Evolutionary conservation across 2,329 filamentous ascomycete species (phyloP), one percentile per base, ranked within the genome.

Genomic region (Dichotomopilus funicola): DNA sequence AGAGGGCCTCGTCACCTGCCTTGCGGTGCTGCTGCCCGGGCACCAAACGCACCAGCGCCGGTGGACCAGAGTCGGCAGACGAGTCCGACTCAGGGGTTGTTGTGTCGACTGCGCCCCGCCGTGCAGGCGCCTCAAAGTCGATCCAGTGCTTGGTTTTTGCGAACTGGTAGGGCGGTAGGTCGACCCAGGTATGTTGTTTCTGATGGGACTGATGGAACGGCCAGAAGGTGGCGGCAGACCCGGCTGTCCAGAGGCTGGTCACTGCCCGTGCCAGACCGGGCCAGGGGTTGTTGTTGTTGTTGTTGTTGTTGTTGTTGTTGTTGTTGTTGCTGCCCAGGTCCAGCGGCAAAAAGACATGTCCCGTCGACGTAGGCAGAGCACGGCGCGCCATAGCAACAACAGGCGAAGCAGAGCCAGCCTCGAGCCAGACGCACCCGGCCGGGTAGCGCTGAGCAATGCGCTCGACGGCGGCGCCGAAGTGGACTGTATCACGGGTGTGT

Each of bases 381-480:
- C 64, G 56, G 8, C 48, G 40, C 0, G 68, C 71, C 69, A 75
- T 71, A 8, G 35, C 36, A 0, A 68, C 70, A 33, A 72, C 60
- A 4, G 65, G 66, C 1, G 71, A 72, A 55, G 63, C 68, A 4
- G 70, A 72, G 0, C 76, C 76, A 0, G 73, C 74, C 54, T 78
- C 76, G 0, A 77, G 65, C 49, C 62, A 77, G 12, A 72, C 59
- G 9, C 59, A 63, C n/a, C 9, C 36, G 0, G 46, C 33, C 0
- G 67, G 65, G 34, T 66, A 61, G 5, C 65, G 50, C 6, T 68
- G 11, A 2, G 11, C 44, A 27, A 46, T 35, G 31, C 44, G 44
- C 5, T 27, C n/a, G 19, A 44, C 31, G 10, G 42, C 42, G 5
- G 19, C 42, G 11, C 7, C 12, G 10, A 44, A 44, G n/a, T 46